Conservation (phyloP, 2,329 filamentous ascomycete species). For the Hymenotorrendiella dingleyae region DNA sequence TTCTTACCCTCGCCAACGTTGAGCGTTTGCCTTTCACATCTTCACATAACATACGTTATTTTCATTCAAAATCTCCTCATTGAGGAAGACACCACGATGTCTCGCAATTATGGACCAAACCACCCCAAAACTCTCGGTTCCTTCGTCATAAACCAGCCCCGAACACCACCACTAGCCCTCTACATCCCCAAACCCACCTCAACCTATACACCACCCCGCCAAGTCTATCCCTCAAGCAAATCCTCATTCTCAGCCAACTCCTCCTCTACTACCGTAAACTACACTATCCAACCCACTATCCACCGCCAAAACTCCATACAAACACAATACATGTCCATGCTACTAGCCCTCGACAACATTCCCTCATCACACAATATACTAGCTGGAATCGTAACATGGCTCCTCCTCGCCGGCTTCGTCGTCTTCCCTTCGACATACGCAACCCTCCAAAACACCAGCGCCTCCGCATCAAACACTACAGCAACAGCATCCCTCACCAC, state of each 20-base stretch:
- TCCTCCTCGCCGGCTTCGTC: conserved; percentile 26
- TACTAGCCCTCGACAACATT: conserved; percentile 26
- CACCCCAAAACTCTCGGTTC: not conserved
- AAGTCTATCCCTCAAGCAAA: not conserved
- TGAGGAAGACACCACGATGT: conserved; percentile 15
- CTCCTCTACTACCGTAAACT: not conserved
- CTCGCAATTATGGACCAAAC: not conserved
- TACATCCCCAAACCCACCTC: conserved; percentile 1
- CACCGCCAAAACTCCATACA: conserved; percentile 9
- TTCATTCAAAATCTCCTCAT: conserved; percentile 9
- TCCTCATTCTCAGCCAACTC: conserved; percentile 4
- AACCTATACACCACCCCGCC: not conserved
- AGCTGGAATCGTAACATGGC: conserved; percentile 26
- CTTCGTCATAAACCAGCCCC: conserved; percentile 3
- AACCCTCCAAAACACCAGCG: conserved; percentile 6
- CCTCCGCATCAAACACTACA: no score
- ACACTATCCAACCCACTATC: not conserved
- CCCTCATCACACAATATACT: conserved; percentile 27
- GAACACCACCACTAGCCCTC: conserved; percentile 2
- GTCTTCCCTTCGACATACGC: conserved; percentile 29
- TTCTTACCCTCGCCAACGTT: not conserved
- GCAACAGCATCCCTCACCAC: conserved; percentile 3
- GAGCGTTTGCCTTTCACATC: not conserved
- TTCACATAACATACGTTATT: not conserved
- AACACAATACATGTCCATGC: conserved; percentile 27